phyloP scores from a whole-genome alignment of 176 grass and related monocot genomes.

The Secale cereale region DNA sequence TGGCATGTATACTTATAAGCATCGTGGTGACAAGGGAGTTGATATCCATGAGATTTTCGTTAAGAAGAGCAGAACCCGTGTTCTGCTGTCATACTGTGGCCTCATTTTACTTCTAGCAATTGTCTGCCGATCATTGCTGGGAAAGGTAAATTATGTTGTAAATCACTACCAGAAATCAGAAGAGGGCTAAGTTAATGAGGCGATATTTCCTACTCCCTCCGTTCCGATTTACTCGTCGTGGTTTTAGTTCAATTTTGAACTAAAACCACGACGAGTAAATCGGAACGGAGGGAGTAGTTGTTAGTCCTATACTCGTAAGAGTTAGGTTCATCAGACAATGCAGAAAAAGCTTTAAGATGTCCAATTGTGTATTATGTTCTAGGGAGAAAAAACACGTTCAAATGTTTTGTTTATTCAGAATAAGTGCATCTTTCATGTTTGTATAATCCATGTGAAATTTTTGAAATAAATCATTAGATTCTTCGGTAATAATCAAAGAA shows the following conservation, averaged over 20 bases:
- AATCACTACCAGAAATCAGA: not conserved
- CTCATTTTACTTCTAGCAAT: slow-evolving; percentile 41
- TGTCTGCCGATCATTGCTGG: slow-evolving; percentile 30
- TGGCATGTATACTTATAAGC: slow-evolving; percentile 40
- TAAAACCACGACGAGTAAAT: too few species aligned
- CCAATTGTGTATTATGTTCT: not conserved
- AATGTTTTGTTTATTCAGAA: not conserved
- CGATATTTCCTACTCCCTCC: not conserved
- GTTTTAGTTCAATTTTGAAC: too few species aligned
- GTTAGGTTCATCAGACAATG: not conserved
- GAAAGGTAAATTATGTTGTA: slow-evolving; percentile 39
- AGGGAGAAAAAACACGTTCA: not conserved
- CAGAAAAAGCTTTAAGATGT: not conserved
- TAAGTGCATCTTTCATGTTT: not conserved
- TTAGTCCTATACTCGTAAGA: not conserved
- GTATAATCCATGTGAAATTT: not conserved
- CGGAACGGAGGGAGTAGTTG: too few species aligned
- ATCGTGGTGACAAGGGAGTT: slow-evolving; percentile 32
- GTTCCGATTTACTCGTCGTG: too few species aligned
- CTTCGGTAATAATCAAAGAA: not conserved
- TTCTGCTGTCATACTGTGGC: slow-evolving; percentile 52
- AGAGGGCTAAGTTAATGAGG: not conserved
- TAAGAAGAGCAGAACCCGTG: slow-evolving; percentile 51
- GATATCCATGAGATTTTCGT: slow-evolving; percentile 66
- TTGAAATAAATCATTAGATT: not conserved